Evolutionary conservation across 2,329 filamentous ascomycete genomes (phyloP).

Genomic region (Clonostachys solani): DNA sequence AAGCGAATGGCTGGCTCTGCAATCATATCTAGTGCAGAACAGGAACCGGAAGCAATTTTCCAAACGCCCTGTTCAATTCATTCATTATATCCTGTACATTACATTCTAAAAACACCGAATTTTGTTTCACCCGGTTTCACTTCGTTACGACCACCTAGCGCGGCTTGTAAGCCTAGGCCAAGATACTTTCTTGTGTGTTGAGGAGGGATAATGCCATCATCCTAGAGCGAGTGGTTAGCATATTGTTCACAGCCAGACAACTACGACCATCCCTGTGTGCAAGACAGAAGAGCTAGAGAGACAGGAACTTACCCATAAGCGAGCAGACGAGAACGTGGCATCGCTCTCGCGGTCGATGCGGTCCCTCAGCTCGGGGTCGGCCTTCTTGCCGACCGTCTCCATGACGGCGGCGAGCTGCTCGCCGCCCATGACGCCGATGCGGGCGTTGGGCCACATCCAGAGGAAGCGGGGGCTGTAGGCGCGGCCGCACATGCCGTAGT

Average conservation of each 20-base stretch:
- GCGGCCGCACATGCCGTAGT: slow-evolving; percentile 97
- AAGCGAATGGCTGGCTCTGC: too few relatives aligned
- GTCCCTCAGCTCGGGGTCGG: slow-evolving; percentile 74
- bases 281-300: neutral
- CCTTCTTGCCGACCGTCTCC: slow-evolving; percentile 84
- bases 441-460: slow-evolving; percentile 98
- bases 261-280: neutral
- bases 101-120: slow-evolving; percentile 85
- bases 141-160: slow-evolving; percentile 63
- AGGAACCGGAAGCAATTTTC: too few relatives aligned
- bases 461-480: slow-evolving; percentile 89
- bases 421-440: slow-evolving; percentile 91
- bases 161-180: slow-evolving; percentile 67
- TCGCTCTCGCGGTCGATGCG: slow-evolving; percentile 90
- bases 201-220: slow-evolving; percentile 77
- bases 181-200: slow-evolving; percentile 71
- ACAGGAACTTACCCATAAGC: slow-evolving; percentile 71
- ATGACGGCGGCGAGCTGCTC: slow-evolving; percentile 92
- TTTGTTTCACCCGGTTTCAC: slow-evolving; percentile 57
- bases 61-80: neutral
- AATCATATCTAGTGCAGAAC: too few relatives aligned
- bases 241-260: neutral
- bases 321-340: slow-evolving; percentile 80
- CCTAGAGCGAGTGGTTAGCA: slow-evolving; percentile 34
- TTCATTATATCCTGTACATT: slow-evolving; percentile 13